phyloP scores from a whole-genome alignment of 2,329 filamentous ascomycete species.

The Rhinocladiella similis region DNA sequence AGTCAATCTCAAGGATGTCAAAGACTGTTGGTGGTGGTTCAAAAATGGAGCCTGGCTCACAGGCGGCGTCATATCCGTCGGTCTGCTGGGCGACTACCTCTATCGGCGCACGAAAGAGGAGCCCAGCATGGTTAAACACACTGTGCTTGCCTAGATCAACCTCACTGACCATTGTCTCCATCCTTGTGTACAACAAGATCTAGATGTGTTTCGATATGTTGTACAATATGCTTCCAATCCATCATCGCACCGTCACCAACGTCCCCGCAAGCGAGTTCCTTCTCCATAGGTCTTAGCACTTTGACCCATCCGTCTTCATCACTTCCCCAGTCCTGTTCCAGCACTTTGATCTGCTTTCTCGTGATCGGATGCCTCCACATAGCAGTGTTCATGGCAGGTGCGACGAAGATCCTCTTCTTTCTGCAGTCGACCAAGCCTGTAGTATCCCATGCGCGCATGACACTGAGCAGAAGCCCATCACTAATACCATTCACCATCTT shows the following conservation, averaged over 20 bases:
- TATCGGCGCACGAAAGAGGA: conserved; percentile 23
- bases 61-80: conserved; percentile 58
- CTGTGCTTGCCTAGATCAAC: conserved; percentile 9
- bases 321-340: conserved; percentile 73
- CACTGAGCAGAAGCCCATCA: conserved; percentile 71
- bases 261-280: conserved; percentile 82
- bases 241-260: conserved; percentile 80
- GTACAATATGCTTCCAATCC: conserved; percentile 74
- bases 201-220: conserved; percentile 18
- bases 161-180: conserved; percentile 16
- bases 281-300: conserved; percentile 71
- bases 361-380: conserved; percentile 92
- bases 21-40: conserved; percentile 66
- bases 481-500: conserved; percentile 78
- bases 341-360: conserved; percentile 64
- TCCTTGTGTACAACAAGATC: conserved; percentile 1
- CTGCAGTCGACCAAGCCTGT: conserved; percentile 58
- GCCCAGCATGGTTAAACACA: not conserved
- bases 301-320: conserved; percentile 62
- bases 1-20: conserved; percentile 57
- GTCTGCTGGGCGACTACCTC: conserved; percentile 57
- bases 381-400: conserved; percentile 82
- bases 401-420: conserved; percentile 71
- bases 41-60: conserved; percentile 62
- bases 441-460: conserved; percentile 86